Base-by-base conservation (phyloP, 164 flowering plant species). In the Vitis rotundifolia region DNA sequence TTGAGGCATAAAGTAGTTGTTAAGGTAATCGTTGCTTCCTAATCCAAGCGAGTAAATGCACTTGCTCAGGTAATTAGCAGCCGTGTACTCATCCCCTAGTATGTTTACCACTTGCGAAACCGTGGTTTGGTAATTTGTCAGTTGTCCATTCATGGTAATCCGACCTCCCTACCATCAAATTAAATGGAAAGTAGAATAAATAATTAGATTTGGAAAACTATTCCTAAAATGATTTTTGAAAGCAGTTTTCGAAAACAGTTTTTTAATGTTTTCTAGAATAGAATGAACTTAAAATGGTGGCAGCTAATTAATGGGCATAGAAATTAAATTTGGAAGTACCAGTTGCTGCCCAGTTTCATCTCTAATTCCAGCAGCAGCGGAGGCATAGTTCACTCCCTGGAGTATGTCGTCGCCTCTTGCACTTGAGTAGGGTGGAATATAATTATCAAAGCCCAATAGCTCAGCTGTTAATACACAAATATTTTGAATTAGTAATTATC, bases 11-110 rank as follows among this genome's bases (percentile, higher is more conserved):
- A 86, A 82, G 75, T 86, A 88, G 75, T 85, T 85, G 72, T 78
- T 80, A 14, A 88, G 83, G 71, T 87, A 88, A 64, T 88, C 90
- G 58, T 88, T 88, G 67, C 82, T 86, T 14, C 90, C 90, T 12
- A 86, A 37, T 66, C 87, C 88, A 12, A 91, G 68, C 0, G 87
- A 73, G 61, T 75, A 84, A 1, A 91, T 80, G 71, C 92, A 91
- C 63, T 82, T 78, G 75, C 90, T 83, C 12, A 91, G 78, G 53
- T 88, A 82, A 58, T 81, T 75, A 12, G 86, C 92, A 11, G 90
- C 88, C 59, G 74, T 1, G 12, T 73, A 70, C 61, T 81, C 80
- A 22, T 81, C 80, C 14, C 94, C 94, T 0, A 92, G 75, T 28
- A 90, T 2, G 63, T 71, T 64, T 11, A 82, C 84, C 18, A 91